phyloP scores from a whole-genome alignment of 208 protist genomes.

The Wallacemonas sp. region DNA sequence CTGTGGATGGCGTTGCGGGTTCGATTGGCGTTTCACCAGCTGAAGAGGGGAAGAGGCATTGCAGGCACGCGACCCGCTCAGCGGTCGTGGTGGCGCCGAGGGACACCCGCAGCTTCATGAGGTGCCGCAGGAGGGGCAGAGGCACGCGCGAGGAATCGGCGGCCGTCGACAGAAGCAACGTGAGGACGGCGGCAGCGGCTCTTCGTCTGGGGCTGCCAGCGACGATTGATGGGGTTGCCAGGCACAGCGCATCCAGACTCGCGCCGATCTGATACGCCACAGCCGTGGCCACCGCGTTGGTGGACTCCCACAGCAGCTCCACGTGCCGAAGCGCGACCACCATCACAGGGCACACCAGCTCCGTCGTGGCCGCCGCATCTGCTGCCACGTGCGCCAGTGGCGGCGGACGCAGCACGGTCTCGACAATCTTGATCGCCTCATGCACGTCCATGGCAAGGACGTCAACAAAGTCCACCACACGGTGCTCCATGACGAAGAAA shows the following conservation, averaged over 20 bases:
- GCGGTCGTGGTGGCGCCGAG: conserved; percentile 26
- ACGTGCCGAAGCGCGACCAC: conserved; percentile 43
- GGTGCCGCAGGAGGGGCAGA: conserved; percentile 23
- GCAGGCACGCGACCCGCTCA: conserved; percentile 31
- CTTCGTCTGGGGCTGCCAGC: not conserved
- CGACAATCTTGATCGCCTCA: conserved; percentile 47
- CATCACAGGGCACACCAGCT: conserved; percentile 23
- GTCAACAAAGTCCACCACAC: conserved; percentile 36
- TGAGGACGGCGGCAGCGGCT: not conserved
- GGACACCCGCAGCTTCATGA: conserved; percentile 22
- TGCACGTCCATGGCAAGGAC: conserved; percentile 46
- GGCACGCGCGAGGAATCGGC: conserved; percentile 17
- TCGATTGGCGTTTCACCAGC: no score
- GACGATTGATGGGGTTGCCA: not conserved
- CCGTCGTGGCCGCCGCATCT: not conserved
- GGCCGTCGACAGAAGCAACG: conserved; percentile 18
- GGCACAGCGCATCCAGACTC: conserved; percentile 38
- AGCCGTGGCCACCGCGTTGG: conserved; percentile 35
- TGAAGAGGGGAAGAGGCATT: conserved; percentile 9
- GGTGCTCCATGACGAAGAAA: conserved; percentile 36
- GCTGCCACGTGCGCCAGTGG: conserved; percentile 13
- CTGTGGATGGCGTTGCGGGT: no score
- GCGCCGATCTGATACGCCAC: conserved; percentile 51
- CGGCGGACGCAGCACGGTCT: conserved; percentile 29
- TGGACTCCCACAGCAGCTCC: conserved; percentile 38